Conservation (phyloP, 2,329 filamentous ascomycete genomes). For the Alternaria viburni region DNA sequence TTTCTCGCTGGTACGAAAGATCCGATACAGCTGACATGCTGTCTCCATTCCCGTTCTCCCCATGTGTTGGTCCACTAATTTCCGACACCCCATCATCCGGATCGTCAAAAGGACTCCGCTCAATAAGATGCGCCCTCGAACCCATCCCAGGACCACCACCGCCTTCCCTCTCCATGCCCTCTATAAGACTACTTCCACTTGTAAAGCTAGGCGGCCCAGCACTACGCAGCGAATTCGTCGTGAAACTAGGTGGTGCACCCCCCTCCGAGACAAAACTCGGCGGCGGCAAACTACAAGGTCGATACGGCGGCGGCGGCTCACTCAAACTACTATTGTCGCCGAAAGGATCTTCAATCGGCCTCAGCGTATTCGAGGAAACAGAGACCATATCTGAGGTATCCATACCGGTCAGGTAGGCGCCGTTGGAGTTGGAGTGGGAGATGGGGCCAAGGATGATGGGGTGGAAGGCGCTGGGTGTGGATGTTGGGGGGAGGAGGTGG, state of each 20-base stretch:
- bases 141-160: no score
- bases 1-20: slow-evolving; percentile 37
- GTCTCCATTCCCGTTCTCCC: slow-evolving; percentile 6
- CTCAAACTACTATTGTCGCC: slow-evolving; percentile 35
- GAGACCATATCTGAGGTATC: slow-evolving; percentile 48
- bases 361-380: slow-evolving; percentile 29
- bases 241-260: no score
- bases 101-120: slow-evolving; percentile 45
- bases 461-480: slow-evolving; percentile 20
- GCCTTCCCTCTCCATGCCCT: no score
- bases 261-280: slow-evolving; percentile 30
- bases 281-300: slow-evolving; percentile 39
- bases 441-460: slow-evolving; percentile 47
- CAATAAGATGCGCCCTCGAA: slow-evolving; percentile 25
- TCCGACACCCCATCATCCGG: slow-evolving; percentile 41
- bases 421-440: slow-evolving; percentile 29
- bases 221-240: not conserved
- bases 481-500: slow-evolving; percentile 22
- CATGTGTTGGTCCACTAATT: slow-evolving; percentile 12
- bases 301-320: slow-evolving; percentile 47
- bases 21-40: slow-evolving; percentile 2
- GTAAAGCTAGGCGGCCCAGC: not conserved
- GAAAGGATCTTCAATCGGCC: slow-evolving; percentile 36
- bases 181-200: no score
- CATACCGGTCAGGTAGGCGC: slow-evolving; percentile 47